A percentile compares a stretch with the other conserved stretches of the same genome.
Conservation (phyloP, 352 stramenopile genomes). For the Phytophthora constricta region DNA sequence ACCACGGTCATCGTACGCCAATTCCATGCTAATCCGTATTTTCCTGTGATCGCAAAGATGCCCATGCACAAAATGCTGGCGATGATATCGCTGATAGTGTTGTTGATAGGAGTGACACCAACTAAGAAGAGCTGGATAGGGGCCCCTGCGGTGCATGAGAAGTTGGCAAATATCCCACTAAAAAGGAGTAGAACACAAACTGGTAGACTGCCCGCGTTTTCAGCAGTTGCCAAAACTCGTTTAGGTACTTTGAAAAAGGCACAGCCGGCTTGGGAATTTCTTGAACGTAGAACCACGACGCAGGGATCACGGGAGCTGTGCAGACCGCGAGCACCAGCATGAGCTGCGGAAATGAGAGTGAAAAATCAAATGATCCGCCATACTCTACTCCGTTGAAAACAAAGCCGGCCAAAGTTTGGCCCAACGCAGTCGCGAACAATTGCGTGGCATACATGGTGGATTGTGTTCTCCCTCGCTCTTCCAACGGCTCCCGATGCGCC, state of each 20-base stretch:
- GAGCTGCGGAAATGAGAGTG: conserved; percentile 44
- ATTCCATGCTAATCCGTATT: conserved; percentile 28
- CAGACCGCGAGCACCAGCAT: conserved; percentile 37
- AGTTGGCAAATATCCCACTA: conserved; percentile 23
- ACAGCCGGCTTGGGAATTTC: conserved; percentile 4
- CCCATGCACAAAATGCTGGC: conserved; percentile 16
- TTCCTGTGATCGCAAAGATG: conserved; percentile 18
- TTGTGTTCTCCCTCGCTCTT: conserved; percentile 33
- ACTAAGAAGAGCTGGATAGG: conserved; percentile 25
- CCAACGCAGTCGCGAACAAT: conserved; percentile 25
- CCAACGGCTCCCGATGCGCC: conserved; percentile 42
- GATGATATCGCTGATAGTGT: conserved; percentile 21
- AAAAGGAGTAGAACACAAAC: conserved; percentile 35
- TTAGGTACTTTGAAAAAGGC: conserved; percentile 18
- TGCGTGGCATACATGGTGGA: conserved; percentile 40
- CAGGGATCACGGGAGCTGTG: conserved; percentile 12
- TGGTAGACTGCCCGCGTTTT: conserved; percentile 38
- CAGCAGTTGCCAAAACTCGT: conserved; percentile 21
- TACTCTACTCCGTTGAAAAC: conserved; percentile 57
- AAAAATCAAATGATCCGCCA: conserved; percentile 53
- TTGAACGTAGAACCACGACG: conserved; percentile 31
- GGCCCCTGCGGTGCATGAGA: conserved; percentile 19
- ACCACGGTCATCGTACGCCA: conserved; percentile 27
- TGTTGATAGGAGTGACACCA: conserved; percentile 22
- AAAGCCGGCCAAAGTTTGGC: conserved; percentile 33